Evolutionary conservation across 371 early-diverging fungal genomes (phyloP), one percentile per base, ranked within the genome.

Genomic region (Mucor saturninus): DNA sequence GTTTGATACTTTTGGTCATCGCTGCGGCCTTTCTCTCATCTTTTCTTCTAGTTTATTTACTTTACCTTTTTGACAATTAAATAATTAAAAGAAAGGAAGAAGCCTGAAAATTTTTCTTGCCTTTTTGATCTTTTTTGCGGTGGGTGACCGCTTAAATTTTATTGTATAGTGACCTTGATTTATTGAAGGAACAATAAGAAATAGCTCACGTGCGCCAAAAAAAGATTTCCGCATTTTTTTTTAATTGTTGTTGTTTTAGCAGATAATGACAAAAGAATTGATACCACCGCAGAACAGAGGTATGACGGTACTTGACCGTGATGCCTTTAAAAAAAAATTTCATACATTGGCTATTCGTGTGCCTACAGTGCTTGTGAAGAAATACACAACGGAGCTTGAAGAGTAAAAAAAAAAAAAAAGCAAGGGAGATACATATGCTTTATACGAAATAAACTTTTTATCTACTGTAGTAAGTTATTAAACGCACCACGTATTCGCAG

Each of bases 401-500:
- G 67, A 62, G 86, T 86, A 83, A 21, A n/a, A 38, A 8, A 11
- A 38, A 38, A 38, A 38, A 11, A 11, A 11, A 11, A 38, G 39
- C 10, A 9, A n/a, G 11, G 6, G 6, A 42, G 42, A 13, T 13
- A 42, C 6, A 42, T 13, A 42, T 42, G 11, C 4, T 26, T 37
- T 48, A 11, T 21, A 37, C 15, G 38, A 35, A 21, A 50, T 21
- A 4, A 39, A 1, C 39, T 31, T 49, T 43, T 55, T 35, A 49
- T n/a, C 29, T 15, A 26, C 13, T 45, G 21, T 21, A 65, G 62
- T 59, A 46, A 65, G 39, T 62, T 93, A 45, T 71, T 94, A 35
- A 83, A 89, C 42, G 79, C 85, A 43, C 89, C 92, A 46, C 81
- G 87, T 67, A 67, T 89, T 55, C 84, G 84, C 61, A 92, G 89